These are phyloP conservation scores for Wickerhamiella alocasiicola DNA, from an alignment of 805 yeast species.

Conservation along the genomic window DNA sequence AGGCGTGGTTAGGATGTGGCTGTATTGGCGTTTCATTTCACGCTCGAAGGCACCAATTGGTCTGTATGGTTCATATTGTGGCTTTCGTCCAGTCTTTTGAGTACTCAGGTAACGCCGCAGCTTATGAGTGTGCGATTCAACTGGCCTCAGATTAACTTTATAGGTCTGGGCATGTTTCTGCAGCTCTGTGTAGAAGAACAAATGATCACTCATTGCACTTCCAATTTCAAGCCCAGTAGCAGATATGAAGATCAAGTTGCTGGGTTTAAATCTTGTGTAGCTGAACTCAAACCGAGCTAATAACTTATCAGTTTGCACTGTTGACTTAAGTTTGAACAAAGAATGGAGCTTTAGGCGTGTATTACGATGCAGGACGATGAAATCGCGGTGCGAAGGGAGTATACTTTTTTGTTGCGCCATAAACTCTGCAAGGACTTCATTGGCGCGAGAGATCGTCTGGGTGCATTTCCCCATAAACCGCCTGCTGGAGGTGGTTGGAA, in stretches of 20 bases:
- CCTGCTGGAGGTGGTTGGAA: conserved; percentile 22
- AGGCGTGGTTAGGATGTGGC: neutral
- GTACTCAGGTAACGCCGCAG: conserved; percentile 5
- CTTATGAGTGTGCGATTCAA: conserved; percentile 6
- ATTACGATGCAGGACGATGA: neutral
- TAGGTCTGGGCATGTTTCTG: conserved; percentile 3
- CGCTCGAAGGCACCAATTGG: conserved; percentile 8
- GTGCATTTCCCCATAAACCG: conserved; percentile 15
- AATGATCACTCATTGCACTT: conserved; percentile 4
- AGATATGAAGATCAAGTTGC: neutral
- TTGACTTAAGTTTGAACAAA: neutral
- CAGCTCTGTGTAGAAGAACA: conserved; percentile 6
- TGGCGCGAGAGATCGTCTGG: conserved; percentile 10
- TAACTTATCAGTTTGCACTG: conserved; percentile 4
- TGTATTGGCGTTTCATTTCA: conserved; percentile 5
- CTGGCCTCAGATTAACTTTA: neutral
- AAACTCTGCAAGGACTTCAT: neutral
- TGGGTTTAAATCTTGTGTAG: conserved; percentile 1
- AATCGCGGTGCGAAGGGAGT: conserved; percentile 16
- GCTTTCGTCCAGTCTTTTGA: neutral
- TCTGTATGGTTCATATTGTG: neutral
- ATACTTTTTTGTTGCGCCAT: neutral
- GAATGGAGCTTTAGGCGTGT: neutral
- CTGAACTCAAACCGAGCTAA: conserved; percentile 6
- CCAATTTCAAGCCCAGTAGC: neutral